These are phyloP conservation scores for Hemileia vastatrix DNA, from an alignment of 1,284 basidiomycete genomes.

Conservation along the genomic window DNA sequence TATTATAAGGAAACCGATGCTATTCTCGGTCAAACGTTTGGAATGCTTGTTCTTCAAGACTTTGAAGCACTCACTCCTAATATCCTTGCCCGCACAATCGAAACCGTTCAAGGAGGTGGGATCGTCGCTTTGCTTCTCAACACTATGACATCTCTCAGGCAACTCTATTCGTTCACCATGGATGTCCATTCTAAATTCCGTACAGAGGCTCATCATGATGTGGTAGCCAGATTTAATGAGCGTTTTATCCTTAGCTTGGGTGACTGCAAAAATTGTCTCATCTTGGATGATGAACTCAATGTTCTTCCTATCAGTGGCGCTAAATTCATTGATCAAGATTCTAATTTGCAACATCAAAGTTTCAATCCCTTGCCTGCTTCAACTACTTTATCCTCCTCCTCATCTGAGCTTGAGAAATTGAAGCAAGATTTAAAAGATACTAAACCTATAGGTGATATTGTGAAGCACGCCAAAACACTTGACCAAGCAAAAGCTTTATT, in stretches of 20 bases:
- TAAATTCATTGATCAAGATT: slow-evolving; percentile 61
- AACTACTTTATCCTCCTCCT: no score
- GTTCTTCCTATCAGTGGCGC: slow-evolving; percentile 92
- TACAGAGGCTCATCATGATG: slow-evolving; percentile 58
- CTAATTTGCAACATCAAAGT: slow-evolving; percentile 48
- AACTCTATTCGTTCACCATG: slow-evolving; percentile 95
- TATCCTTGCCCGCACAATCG: slow-evolving; percentile 88
- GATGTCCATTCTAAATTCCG: slow-evolving; percentile 90
- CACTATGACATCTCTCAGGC: slow-evolving; percentile 86
- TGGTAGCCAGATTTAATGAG: slow-evolving; percentile 94
- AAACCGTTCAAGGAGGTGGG: slow-evolving; percentile 96
- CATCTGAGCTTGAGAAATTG: slow-evolving; percentile 64
- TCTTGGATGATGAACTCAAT: slow-evolving; percentile 96
- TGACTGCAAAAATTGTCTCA: slow-evolving; percentile 77
- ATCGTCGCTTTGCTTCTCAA: slow-evolving; percentile 83
- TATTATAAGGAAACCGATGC: slow-evolving; percentile 92
- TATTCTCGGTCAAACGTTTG: slow-evolving; percentile 93
- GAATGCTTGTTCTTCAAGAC: slow-evolving; percentile 95
- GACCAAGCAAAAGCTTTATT: slow-evolving; percentile 76
- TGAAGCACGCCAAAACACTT: slow-evolving; percentile 82
- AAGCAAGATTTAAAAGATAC: slow-evolving; percentile 71
- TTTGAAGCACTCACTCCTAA: slow-evolving; percentile 99
- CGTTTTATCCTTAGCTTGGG: slow-evolving; percentile 91
- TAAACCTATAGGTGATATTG: slow-evolving; percentile 77
- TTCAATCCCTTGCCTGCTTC: slow-evolving; percentile 33